phyloP scores from a whole-genome alignment of 2,329 filamentous ascomycete genomes.

The Aspergillus oerlinghausenensis region DNA sequence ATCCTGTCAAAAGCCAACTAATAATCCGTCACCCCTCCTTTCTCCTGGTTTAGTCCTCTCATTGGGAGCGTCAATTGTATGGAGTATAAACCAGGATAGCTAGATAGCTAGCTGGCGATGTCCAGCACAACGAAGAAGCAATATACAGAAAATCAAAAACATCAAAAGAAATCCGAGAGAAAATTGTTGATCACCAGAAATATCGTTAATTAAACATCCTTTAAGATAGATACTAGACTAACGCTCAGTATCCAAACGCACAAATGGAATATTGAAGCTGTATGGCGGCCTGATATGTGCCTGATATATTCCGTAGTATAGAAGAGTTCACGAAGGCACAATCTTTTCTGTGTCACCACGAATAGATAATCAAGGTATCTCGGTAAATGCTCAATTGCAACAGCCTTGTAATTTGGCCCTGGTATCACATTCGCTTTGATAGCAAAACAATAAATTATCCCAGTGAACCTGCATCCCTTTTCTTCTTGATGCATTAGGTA shows the following conservation, averaged over 20 bases:
- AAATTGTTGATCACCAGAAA: not conserved
- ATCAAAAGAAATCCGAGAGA: not conserved
- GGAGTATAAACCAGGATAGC: not conserved
- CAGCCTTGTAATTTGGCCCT: not conserved
- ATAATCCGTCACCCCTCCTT: not conserved
- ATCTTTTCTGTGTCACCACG: not conserved
- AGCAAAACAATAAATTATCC: not conserved
- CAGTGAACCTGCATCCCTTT: not conserved
- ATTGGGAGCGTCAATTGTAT: not conserved
- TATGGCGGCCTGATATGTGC: conserved; percentile 25
- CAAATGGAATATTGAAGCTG: conserved; percentile 7
- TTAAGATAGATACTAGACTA: not conserved
- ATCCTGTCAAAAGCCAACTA: no score
- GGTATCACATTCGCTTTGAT: not conserved
- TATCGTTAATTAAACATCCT: not conserved
- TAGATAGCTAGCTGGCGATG: not conserved
- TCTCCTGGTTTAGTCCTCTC: not conserved
- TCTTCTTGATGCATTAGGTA: conserved; percentile 2
- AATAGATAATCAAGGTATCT: not conserved
- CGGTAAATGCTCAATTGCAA: not conserved
- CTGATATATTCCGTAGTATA: conserved; percentile 7
- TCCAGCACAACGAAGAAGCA: not conserved
- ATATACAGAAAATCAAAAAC: not conserved
- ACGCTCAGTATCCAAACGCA: not conserved
- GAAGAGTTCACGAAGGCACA: not conserved